Percentiles rank a stretch among this genome's conserved stretches.
phyloP scores from a whole-genome alignment of 2,329 filamentous ascomycete species.

The Dactylellina drechsleri region DNA sequence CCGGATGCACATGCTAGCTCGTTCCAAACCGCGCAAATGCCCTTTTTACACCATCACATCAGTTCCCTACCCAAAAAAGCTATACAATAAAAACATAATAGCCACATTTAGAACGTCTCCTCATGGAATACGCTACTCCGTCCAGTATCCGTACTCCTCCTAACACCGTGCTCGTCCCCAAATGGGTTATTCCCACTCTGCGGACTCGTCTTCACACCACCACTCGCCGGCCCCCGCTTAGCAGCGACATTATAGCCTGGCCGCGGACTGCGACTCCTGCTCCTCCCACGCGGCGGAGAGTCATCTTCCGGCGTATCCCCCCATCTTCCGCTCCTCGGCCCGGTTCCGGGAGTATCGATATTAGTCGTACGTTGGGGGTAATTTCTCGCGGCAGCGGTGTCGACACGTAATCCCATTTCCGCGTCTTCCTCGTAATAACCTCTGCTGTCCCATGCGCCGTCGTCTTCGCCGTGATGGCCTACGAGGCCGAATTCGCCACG shows the following conservation, averaged over 20 bases:
- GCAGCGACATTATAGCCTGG: conserved; percentile 38
- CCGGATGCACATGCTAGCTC: conserved; percentile 14
- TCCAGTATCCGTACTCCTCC: conserved; percentile 49
- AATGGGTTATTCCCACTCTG: conserved; percentile 32
- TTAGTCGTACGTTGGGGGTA: neutral
- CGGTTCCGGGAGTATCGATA: conserved; percentile 16
- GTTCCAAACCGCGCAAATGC: neutral
- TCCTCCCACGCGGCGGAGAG: conserved; percentile 39
- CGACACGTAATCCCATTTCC: conserved; percentile 45
- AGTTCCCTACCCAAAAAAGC: neutral
- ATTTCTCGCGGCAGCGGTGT: conserved; percentile 19
- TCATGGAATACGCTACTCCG: conserved; percentile 52
- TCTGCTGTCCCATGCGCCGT: conserved; percentile 44
- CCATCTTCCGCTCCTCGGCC: conserved; percentile 8
- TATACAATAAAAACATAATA: conserved; percentile 4
- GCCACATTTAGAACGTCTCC: conserved; percentile 33
- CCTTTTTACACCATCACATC: neutral
- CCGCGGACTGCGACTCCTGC: conserved; percentile 35
- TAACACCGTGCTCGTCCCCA: conserved; percentile 38
- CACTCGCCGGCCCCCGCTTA: conserved; percentile 43
- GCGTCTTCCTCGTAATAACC: conserved; percentile 48
- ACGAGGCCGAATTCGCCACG: conserved; percentile 44
- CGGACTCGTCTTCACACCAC: conserved; percentile 14
- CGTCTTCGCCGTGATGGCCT: conserved; percentile 26
- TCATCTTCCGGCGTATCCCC: conserved; percentile 33